Evolutionary conservation across 441 rosid genomes (phyloP), one percentile per base, ranked within the genome.

Genomic region (Dalechampia spathulata): DNA sequence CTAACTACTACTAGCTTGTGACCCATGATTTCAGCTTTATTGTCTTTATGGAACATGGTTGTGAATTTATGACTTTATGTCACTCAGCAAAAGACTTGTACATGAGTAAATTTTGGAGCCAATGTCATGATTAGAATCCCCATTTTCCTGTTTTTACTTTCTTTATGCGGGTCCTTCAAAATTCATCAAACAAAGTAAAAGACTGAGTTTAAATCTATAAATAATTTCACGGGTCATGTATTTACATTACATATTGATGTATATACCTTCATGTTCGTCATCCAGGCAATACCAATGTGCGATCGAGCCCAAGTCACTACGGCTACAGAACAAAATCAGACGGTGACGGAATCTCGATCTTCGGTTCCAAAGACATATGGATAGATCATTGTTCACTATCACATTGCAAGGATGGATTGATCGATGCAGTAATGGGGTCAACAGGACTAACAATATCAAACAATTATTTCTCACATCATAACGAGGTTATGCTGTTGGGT

Each of bases 401-500:
- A 6, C 86, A 80, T 55, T 90, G 98, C 68, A 87, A 77, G 36
- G 98, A 90, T 13, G 98, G 98, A 14, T 56, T 90, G 51, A 83
- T 90, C 7, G 98, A 90, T 56, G 98, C 92, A 0, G 78, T 90
- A 46, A 87, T 90, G 96, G 96, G 98, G 0, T 87, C 90, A 2
- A 85, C 98, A 1, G 94, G 82, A 45, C 85, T 90, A 48, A 90
- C 98, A 4, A 83, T 90, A 46, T 90, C 98, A 1, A 87, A 87
- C 83, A 87, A 85, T 67, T 83, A 55, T 65, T 87, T 90, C 58
- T 87, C 90, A 49, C 98, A 90, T 61, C 98, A 90, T 76, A 85
- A 87, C 26, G 96, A 90, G 67, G 98, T 90, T 65, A 90, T 90
- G 96, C 70, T 90, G 40, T 73, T 90, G 50, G 98, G 98, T 43